Base-by-base conservation (phyloP, 73 alveolate species). In the Paramecium pentaurelia region DNA sequence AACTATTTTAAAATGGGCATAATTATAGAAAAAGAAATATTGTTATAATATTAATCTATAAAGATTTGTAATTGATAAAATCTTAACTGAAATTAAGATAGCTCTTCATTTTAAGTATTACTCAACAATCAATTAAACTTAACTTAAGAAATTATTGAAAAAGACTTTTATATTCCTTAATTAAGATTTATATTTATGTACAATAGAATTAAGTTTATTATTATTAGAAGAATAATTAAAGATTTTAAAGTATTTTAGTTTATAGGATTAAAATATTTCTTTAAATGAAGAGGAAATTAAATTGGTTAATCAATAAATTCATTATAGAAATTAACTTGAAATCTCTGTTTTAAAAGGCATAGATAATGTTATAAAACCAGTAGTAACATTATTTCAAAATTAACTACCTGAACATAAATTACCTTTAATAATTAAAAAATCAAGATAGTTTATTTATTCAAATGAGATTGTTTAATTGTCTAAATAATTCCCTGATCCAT, bases 401-500 rank as follows among this genome's bases (percentile, higher is more conserved):
- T 73, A 37, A 36, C 18, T 34, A 1, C 37, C 40, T n/a, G 40
- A 73, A 12, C 2, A 34, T 36, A 73, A 37, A 73, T 36, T 36
- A 36, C 58, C 87, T 12, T 7, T 2, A 12, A 25, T 38, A 36
- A 80, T 28, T 10, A 18, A 14, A 27, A 27, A 47, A 10, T 36
- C 73, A 3, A 47, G 58, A 25, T 3, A 14, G 25, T 80, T 80
- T 12, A 22, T 80, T 8, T 42, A 40, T 28, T 28, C 47, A 45
- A 40, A 22, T 42, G 71, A 80, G 22, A 80, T 80, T 47, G 30
- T 80, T 20, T 12, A 18, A 45, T 8, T 80, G 6, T 27, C 71
- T 25, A 11, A 80, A 27, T 25, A 44, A 47, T 80, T 25, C 12
- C 91, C 91, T 11, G 91, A 80, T 80, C 91, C 91, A 45, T 80